phyloP scores from a whole-genome alignment of 176 grass and related monocot species.

The barley (Hordeum vulgare) region DNA sequence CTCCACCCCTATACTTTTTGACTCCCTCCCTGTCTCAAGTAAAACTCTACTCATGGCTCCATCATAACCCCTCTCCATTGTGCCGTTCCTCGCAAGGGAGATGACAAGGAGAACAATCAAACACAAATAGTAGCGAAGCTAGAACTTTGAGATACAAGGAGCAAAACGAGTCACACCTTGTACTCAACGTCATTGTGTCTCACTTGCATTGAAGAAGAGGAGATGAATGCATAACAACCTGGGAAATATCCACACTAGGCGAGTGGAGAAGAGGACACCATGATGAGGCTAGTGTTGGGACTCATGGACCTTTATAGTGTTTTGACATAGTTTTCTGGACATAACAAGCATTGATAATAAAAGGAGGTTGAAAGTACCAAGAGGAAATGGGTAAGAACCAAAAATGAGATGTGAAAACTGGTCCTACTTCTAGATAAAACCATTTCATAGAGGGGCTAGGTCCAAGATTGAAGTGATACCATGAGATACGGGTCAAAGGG shows the following conservation, averaged over 20 bases:
- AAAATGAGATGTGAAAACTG: background rate
- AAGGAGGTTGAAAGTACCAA: background rate
- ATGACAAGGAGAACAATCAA: background rate
- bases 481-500: background rate
- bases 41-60: background rate
- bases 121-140: background rate
- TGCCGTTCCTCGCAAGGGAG: background rate
- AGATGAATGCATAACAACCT: background rate
- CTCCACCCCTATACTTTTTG: background rate
- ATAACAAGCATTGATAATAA: background rate
- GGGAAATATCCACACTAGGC: background rate
- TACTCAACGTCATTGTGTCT: background rate
- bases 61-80: background rate
- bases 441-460: background rate
- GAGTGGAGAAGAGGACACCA: background rate
- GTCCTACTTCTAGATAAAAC: background rate
- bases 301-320: background rate
- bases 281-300: background rate
- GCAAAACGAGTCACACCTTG: background rate
- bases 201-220: background rate
- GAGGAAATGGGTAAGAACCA: background rate
- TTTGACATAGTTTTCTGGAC: background rate
- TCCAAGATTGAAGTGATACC: background rate
- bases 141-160: background rate
- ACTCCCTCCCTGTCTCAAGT: background rate